phyloP scores from a whole-genome alignment of 306 rosid species.

The Canavalia ensiformis region DNA sequence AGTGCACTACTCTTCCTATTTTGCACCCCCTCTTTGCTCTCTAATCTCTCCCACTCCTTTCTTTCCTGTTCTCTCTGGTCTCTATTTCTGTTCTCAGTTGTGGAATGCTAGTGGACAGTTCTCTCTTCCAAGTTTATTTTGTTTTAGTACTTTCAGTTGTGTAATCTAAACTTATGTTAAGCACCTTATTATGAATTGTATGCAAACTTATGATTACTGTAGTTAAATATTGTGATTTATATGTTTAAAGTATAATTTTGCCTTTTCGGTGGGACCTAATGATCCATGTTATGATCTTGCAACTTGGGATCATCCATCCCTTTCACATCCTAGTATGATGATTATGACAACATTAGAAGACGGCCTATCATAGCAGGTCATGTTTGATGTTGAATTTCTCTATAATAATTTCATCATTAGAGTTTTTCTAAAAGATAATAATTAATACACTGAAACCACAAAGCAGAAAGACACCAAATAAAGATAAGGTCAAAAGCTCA shows the following conservation, averaged over 20 bases:
- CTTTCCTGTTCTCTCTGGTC: not conserved
- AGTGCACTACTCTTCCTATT: not conserved
- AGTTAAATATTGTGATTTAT: not conserved
- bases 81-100: constrained; percentile 3
- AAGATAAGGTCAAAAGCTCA: constrained; percentile 44
- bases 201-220: not conserved
- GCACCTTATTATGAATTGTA: not conserved
- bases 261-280: not conserved
- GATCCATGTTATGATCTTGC: not conserved
- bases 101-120: not conserved
- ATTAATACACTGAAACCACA: constrained; percentile 22
- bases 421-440: not conserved
- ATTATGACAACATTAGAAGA: not conserved
- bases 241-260: not conserved
- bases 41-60: not conserved
- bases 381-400: not conserved
- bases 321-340: not conserved
- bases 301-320: not conserved
- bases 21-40: not conserved
- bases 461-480: not conserved
- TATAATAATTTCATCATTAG: not conserved
- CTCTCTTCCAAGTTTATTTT: not conserved
- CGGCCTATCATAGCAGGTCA: not conserved
- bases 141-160: not conserved
- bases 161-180: not conserved